Conservation (phyloP, 305 asterid species). For the Plantago rigida region DNA sequence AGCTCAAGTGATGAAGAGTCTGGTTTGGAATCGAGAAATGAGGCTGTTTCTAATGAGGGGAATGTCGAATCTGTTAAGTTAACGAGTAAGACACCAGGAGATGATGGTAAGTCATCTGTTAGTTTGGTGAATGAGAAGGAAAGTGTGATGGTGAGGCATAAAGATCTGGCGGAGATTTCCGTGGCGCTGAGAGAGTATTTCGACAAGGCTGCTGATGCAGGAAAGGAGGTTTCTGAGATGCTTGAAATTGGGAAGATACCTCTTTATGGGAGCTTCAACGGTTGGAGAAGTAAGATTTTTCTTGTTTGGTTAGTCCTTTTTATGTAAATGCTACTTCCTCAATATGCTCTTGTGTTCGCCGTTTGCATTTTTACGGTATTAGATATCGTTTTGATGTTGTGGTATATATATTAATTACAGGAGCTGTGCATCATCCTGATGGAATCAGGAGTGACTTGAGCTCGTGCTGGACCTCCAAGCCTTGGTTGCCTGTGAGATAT, state of each 20-base stretch:
- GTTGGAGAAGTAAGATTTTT: conserved; percentile 59
- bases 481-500: conserved; percentile 77
- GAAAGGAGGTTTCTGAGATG: conserved; percentile 83
- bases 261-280: conserved; percentile 75
- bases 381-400: background rate
- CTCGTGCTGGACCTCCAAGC: conserved; percentile 89
- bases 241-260: conserved; percentile 83
- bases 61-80: conserved; percentile 27
- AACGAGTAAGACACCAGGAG: conserved; percentile 41
- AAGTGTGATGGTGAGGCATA: conserved; percentile 75
- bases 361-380: background rate
- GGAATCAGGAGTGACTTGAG: conserved; percentile 83
- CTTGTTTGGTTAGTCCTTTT: background rate
- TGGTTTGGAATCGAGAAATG: conserved; percentile 60
- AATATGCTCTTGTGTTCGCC: no score
- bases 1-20: conserved; percentile 36
- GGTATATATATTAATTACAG: conserved; percentile 35
- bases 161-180: conserved; percentile 73
- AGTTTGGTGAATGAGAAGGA: conserved; percentile 48
- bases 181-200: conserved; percentile 74
- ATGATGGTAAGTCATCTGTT: conserved; percentile 53
- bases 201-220: conserved; percentile 80
- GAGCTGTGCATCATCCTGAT: conserved; percentile 81
- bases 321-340: background rate
- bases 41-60: conserved; percentile 19